phyloP scores from a whole-genome alignment of 805 yeast genomes.

The Debaryomyces prosopidis region DNA sequence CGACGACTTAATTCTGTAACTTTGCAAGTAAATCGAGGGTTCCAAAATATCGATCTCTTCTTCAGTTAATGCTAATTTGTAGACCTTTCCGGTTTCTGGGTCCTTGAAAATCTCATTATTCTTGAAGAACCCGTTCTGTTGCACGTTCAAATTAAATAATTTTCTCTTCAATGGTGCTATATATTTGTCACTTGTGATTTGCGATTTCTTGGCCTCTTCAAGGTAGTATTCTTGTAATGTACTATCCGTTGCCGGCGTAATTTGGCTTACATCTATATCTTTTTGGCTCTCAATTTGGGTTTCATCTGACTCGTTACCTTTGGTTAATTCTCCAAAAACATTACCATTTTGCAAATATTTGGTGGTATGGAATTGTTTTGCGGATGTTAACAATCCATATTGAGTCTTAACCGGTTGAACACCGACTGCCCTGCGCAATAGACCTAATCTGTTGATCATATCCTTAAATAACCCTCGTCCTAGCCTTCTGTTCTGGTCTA shows the following conservation, averaged over 20 bases:
- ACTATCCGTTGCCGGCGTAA: conserved; percentile 31
- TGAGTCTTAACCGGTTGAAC: conserved; percentile 6
- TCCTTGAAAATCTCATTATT: conserved; percentile 51
- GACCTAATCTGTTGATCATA: conserved; percentile 6
- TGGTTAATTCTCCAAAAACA: conserved; percentile 36
- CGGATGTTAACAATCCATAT: neutral
- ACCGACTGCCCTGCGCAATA: conserved; percentile 2
- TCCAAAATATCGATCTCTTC: conserved; percentile 78
- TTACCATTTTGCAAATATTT: conserved; percentile 12
- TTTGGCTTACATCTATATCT: conserved; percentile 11
- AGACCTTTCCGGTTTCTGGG: conserved; percentile 45
- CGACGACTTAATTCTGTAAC: conserved; percentile 82
- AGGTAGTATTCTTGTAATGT: conserved; percentile 50
- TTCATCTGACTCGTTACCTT: conserved; percentile 11
- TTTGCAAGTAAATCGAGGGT: conserved; percentile 81
- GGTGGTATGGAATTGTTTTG: conserved; percentile 13
- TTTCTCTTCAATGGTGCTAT: conserved; percentile 71
- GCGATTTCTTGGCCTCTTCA: conserved; percentile 46
- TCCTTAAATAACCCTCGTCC: neutral
- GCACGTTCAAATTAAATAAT: conserved; percentile 62
- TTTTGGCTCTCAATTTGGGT: conserved; percentile 3
- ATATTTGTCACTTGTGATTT: conserved; percentile 51
- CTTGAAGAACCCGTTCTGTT: conserved; percentile 66
- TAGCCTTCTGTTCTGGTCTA: neutral
- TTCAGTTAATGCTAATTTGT: conserved; percentile 55